Percentiles rank a stretch among this genome's conserved stretches.
phyloP scores from a whole-genome alignment of 768 basidiomycete genomes.

The Infundibulicybe gibba region DNA sequence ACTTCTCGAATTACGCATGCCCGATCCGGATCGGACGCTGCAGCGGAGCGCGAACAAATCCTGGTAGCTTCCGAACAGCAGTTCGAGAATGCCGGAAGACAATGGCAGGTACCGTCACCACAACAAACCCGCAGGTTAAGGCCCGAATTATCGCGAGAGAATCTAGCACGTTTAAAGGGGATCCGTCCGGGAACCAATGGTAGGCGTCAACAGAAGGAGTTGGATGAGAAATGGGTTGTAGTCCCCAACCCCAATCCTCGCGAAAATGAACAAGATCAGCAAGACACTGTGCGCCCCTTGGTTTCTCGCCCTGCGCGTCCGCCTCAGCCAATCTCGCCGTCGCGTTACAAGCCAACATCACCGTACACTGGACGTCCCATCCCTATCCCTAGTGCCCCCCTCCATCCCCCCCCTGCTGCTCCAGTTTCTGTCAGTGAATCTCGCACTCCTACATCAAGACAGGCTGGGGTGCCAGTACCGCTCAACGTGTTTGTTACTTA shows the following conservation, averaged over 20 bases:
- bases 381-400: constrained; percentile 32
- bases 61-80: constrained; percentile 36
- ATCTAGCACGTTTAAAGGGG: constrained; percentile 15
- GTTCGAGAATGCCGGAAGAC: constrained; percentile 23
- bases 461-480: constrained; percentile 42
- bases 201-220: constrained; percentile 18
- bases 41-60: constrained; percentile 41
- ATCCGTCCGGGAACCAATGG: constrained; percentile 6
- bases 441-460: constrained; percentile 26
- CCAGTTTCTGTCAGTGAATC: constrained; percentile 25
- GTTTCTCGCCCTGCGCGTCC: constrained; percentile 11
- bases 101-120: constrained; percentile 24
- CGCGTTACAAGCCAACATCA: constrained; percentile 24
- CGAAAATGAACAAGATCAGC: constrained; percentile 23
- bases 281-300: too few species aligned
- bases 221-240: constrained; percentile 24
- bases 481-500: constrained; percentile 44
- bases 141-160: constrained; percentile 29
- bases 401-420: constrained; percentile 34
- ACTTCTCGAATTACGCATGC: constrained; percentile 28
- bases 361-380: constrained; percentile 26
- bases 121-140: constrained; percentile 13
- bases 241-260: constrained; percentile 23
- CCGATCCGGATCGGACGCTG: constrained; percentile 50
- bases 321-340: constrained; percentile 26